Percentiles rank a stretch among this genome's conserved stretches.
Evolutionary conservation across 2,329 filamentous ascomycete species (phyloP).

Genomic region (Aureobasidium sp.): DNA sequence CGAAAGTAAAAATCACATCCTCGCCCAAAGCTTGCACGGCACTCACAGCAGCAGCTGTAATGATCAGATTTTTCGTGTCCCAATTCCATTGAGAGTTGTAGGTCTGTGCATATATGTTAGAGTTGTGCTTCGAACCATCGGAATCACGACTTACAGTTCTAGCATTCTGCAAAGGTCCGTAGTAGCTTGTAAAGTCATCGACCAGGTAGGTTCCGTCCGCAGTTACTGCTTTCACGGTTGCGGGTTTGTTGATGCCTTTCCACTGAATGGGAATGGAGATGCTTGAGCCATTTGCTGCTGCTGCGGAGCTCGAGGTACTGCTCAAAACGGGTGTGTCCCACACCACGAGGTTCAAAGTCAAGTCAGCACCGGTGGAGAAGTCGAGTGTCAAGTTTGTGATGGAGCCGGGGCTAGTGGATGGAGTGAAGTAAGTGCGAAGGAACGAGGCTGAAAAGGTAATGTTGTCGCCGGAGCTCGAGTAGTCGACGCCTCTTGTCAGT

Average conservation of each 20-base stretch:
- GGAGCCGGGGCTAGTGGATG: conserved; percentile 35
- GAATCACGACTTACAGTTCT: conserved; percentile 15
- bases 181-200: conserved; percentile 48
- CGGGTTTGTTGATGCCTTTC: conserved; percentile 42
- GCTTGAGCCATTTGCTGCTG: conserved; percentile 30
- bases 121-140: not conserved
- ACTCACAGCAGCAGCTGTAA: conserved; percentile 38
- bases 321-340: conserved; percentile 41
- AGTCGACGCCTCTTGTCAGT: conserved; percentile 38
- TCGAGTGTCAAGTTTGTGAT: conserved; percentile 43
- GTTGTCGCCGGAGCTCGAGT: conserved; percentile 35
- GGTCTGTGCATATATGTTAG: conserved; percentile 27
- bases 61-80: conserved; percentile 37
- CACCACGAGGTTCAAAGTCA: conserved; percentile 42
- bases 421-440: conserved; percentile 36
- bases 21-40: conserved; percentile 39
- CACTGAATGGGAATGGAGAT: conserved; percentile 45
- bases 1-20: conserved; percentile 42
- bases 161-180: conserved; percentile 43
- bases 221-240: conserved; percentile 43
- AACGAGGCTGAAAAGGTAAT: conserved; percentile 43
- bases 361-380: conserved; percentile 44
- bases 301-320: conserved; percentile 23
- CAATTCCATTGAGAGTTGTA: conserved; percentile 45
- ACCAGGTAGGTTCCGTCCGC: conserved; percentile 42